Evolutionary conservation across 2,329 filamentous ascomycete genomes (phyloP), one percentile per base, ranked within the genome.

Genomic region (Fragosphaeria purpurea): DNA sequence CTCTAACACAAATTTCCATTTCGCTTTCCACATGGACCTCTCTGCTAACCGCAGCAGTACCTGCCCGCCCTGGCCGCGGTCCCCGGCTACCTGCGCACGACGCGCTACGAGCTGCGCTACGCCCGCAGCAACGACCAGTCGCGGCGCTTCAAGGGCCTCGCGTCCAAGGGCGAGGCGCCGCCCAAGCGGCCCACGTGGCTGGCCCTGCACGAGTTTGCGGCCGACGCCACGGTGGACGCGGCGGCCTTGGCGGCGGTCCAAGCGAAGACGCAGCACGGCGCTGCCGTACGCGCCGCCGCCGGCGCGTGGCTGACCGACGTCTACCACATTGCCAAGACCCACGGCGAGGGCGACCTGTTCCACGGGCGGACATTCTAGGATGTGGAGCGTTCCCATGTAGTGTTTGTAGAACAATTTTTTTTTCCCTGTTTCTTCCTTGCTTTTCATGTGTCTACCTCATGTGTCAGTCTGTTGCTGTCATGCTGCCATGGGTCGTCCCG

Each of bases 401-500:
- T 22, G 22, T 22, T 22, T 22, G 22, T 22, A 22, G 22, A 22
- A 22, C 22, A 22, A 22, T 22, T 22, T 2, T 22, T 22, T 22
- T 22, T 22, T 22, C n/a, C n/a, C 22, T 22, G 22, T 22, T 22
- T 22, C 22, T 22, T 22, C 22, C 22, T 22, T 22, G 22, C 22
- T 22, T 22, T 22, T 22, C 22, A 22, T 22, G 22, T 22, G 22
- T 22, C 22, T 22, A 22, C 22, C 22, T 22, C 22, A 22, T 22
- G 22, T 22, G 22, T 22, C 22, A 22, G 22, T 22, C 22, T 22
- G 22, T 22, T 22, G 22, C 22, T 22, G 22, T 22, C 22, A 22
- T 63, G 65, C 55, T 67, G 70, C 68, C 76, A 82, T 59, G 76
- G 70, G 3, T 72, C 77, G 58, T 66, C 70, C 50, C 66, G 64